A percentile compares a stretch with the other conserved stretches of the same genome.
phyloP scores from a whole-genome alignment of 441 rosid species.

The Erodium moschatum region DNA sequence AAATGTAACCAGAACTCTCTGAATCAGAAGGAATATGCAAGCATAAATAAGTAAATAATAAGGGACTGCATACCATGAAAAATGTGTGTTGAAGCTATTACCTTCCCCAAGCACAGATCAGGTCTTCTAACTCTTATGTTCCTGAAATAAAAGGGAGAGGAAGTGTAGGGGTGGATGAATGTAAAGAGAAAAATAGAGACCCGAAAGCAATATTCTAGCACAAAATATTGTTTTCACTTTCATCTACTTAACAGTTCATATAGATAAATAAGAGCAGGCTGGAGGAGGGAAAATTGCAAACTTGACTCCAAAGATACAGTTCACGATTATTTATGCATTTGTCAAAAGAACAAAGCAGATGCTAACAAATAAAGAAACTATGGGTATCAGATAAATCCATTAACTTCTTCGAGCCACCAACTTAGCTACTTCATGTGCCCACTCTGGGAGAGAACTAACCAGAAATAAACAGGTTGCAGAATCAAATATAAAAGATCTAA shows the following conservation, averaged over 20 bases:
- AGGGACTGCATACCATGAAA: not conserved
- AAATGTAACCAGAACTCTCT: not conserved
- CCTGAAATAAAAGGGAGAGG: conserved; percentile 1
- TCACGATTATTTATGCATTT: conserved; percentile 8
- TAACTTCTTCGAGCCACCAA: not conserved
- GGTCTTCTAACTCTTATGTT: not conserved
- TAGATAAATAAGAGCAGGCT: not conserved
- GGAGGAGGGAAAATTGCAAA: not conserved
- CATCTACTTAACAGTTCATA: not conserved
- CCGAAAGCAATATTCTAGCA: not conserved
- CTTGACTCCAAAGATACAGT: not conserved
- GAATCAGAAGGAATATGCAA: not conserved
- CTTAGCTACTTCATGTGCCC: not conserved
- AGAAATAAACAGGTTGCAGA: not conserved
- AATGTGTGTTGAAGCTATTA: conserved; percentile 3
- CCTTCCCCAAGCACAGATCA: conserved; percentile 2
- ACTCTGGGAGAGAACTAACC: not conserved
- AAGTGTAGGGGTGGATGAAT: not conserved
- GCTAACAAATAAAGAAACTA: not conserved
- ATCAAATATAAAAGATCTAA: not conserved
- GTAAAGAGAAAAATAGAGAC: not conserved
- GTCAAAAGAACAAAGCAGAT: conserved; percentile 4
- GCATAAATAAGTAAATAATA: not conserved
- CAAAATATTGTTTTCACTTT: not conserved
- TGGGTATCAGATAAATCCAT: not conserved